These are phyloP conservation scores for Acer yangbiense DNA, from an alignment of 345 rosid genomes.

Conservation along the genomic window DNA sequence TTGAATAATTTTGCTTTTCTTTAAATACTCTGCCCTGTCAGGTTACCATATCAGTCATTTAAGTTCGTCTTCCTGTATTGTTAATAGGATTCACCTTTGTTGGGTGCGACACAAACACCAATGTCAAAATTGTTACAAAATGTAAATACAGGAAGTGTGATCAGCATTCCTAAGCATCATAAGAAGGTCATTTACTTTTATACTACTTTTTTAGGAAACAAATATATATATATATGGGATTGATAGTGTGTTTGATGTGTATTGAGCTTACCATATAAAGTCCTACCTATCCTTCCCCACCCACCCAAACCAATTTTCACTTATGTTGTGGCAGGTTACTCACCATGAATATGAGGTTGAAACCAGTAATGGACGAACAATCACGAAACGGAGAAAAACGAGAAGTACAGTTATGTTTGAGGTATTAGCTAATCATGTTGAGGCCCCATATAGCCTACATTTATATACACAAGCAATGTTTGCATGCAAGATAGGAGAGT, in stretches of 20 bases:
- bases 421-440: slow-evolving; percentile 38
- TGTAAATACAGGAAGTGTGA: slow-evolving; percentile 46
- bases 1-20: slow-evolving; percentile 7
- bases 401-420: slow-evolving; percentile 73
- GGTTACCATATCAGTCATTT: neutral
- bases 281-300: slow-evolving; percentile 5
- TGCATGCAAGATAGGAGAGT: neutral
- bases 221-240: neutral
- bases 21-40: neutral
- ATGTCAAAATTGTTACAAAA: slow-evolving; percentile 55
- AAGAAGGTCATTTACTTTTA: slow-evolving; percentile 54
- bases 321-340: slow-evolving; percentile 52
- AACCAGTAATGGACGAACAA: slow-evolving; percentile 57
- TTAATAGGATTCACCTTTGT: slow-evolving; percentile 55
- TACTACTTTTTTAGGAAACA: neutral
- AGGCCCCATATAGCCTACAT: neutral
- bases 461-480: slow-evolving; percentile 5
- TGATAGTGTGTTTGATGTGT: slow-evolving; percentile 3
- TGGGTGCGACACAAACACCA: slow-evolving; percentile 54
- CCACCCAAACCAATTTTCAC: neutral
- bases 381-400: slow-evolving; percentile 70
- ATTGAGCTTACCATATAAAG: neutral
- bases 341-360: slow-evolving; percentile 80
- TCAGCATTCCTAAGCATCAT: slow-evolving; percentile 62
- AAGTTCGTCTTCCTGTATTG: slow-evolving; percentile 11